Percentiles rank a stretch among this genome's conserved stretches.
Evolutionary conservation across 192 early-diverging fungal species (phyloP).

Genomic region (Coemansia sp.): DNA sequence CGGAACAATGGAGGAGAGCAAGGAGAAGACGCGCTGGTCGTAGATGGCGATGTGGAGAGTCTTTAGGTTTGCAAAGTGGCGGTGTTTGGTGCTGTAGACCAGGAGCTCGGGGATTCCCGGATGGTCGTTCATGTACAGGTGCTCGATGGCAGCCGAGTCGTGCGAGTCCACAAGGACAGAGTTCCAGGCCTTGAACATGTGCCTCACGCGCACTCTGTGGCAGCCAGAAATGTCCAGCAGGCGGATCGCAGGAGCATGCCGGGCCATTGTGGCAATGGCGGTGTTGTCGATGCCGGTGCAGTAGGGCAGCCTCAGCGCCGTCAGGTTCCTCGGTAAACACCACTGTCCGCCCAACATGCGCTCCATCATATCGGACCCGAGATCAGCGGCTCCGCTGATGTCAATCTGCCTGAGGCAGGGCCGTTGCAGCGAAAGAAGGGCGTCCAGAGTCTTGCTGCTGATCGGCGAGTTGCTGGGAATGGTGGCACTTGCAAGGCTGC

Average conservation of each 20-base stretch:
- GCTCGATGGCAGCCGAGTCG: slow-evolving; percentile 23
- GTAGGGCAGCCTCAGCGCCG: slow-evolving; percentile 31
- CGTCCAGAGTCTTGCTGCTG: slow-evolving; percentile 9
- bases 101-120: slow-evolving; percentile 41
- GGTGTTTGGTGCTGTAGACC: slow-evolving; percentile 30
- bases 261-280: slow-evolving; percentile 18
- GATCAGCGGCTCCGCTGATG: slow-evolving; percentile 7
- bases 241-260: slow-evolving; percentile 20
- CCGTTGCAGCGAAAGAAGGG: slow-evolving; percentile 20
- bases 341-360: slow-evolving; percentile 22
- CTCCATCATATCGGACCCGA: not conserved
- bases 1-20: slow-evolving; percentile 13
- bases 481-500: slow-evolving; percentile 7
- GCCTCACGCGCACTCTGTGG: slow-evolving; percentile 19
- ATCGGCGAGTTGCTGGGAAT: slow-evolving; percentile 15
- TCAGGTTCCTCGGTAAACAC: slow-evolving; percentile 14
- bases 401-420: slow-evolving; percentile 16
- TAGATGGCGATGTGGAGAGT: slow-evolving; percentile 35
- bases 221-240: slow-evolving; percentile 51
- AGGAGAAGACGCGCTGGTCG: slow-evolving; percentile 22
- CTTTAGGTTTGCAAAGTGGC: slow-evolving; percentile 30
- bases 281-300: slow-evolving; percentile 8
- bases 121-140: slow-evolving; percentile 41
- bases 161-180: slow-evolving; percentile 21
- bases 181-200: slow-evolving; percentile 33